These are phyloP conservation scores for Wickerhamomyces sp. DNA, from an alignment of 1,139 yeast species.

Conservation along the genomic window DNA sequence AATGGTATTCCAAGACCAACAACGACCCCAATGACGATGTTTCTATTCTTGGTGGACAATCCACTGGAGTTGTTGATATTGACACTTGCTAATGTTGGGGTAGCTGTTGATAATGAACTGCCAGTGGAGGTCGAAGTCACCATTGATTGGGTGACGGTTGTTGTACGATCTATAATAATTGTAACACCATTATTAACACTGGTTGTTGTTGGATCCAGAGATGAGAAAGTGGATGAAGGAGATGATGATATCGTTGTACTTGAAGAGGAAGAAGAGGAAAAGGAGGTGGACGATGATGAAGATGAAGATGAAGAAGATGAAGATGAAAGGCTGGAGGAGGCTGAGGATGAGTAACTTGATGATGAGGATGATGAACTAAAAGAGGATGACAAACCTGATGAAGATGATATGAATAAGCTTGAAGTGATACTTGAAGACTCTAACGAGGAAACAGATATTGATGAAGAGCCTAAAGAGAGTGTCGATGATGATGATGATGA, in stretches of 20 bases:
- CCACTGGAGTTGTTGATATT: slow-evolving; percentile 21
- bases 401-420: slow-evolving; percentile 1
- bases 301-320: slow-evolving; percentile 20
- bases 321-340: slow-evolving; percentile 20
- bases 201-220: slow-evolving; percentile 17
- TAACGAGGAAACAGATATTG: background rate
- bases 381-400: slow-evolving; percentile 7
- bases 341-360: background rate
- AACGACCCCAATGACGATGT: slow-evolving; percentile 45
- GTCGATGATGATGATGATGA: background rate
- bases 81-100: slow-evolving; percentile 11
- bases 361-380: slow-evolving; percentile 3
- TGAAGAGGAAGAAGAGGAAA: background rate
- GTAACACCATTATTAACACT: slow-evolving; percentile 28
- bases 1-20: slow-evolving; percentile 37
- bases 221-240: slow-evolving; percentile 8
- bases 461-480: background rate
- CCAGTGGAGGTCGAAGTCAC: slow-evolving; percentile 14
- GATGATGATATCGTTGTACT: slow-evolving; percentile 1
- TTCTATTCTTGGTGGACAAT: slow-evolving; percentile 36
- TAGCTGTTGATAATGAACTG: slow-evolving; percentile 14
- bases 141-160: slow-evolving; percentile 24
- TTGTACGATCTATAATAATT: slow-evolving; percentile 26
- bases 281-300: slow-evolving; percentile 1
- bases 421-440: background rate